Base-by-base conservation (phyloP, 306 rosid genomes). In the Acmispon strigosus region DNA sequence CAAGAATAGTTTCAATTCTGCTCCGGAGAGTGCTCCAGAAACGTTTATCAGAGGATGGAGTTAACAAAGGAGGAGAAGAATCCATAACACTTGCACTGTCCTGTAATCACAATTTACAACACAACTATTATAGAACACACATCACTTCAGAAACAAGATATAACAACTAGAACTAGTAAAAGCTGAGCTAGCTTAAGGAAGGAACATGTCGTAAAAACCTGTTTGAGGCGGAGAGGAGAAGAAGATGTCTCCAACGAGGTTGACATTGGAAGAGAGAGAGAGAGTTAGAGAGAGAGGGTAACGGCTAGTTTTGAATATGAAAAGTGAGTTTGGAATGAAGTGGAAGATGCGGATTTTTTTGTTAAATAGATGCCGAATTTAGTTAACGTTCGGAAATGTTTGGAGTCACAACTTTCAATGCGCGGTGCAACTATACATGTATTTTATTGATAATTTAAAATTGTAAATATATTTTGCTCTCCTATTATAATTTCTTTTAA, bases 31-130 rank as follows among this genome's bases (percentile, higher is more conserved):
- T 68, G 81, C 86, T 85, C 97, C 97, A 95, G 75, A 89, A 85
- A 16, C 91, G 87, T 74, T 82, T 64, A 70, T 95, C 97, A 0
- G 97, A 89, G 63, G 93, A 83, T 7, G 96, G 97, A 59, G 86
- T 87, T 68, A 76, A 70, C 54, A 70, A 37, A 41, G 91, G 86
- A 18, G 97, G 81, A 18, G 97, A 82, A 65, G 80, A 81, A 67
- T 43, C 80, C 85, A 76, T 71, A 15, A 3, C 18, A 51, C 45
- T 17, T 0, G 80, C 27, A 5, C 75, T 54, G n/a, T 83, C 83
- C 88, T 80, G 52, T 50, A 37, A 62, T 27, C 24, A 49, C 13
- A 44, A 27, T 1, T 27, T 4, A 42, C 12, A 34, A 73, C 9
- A n/a, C n/a, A n/a, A n/a, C n/a, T n/a, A n/a, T n/a, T n/a, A n/a